phyloP scores from a whole-genome alignment of 1,139 yeast species.

The Suhomyces kunorum region DNA sequence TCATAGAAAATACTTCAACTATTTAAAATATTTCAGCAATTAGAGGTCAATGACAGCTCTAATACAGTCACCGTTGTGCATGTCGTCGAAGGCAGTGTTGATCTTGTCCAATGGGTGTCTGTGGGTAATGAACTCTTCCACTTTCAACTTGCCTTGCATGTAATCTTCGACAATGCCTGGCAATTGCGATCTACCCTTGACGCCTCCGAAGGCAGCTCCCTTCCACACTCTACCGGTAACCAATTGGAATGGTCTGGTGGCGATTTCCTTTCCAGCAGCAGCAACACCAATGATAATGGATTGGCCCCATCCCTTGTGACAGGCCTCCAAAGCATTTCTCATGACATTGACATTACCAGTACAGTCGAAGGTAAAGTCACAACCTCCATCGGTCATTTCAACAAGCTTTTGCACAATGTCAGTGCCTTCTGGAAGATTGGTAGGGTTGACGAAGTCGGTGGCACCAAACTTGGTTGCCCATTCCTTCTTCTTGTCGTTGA shows the following conservation, averaged over 20 bases:
- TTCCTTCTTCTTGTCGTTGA: conserved; percentile 77
- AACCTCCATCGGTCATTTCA: conserved; percentile 94
- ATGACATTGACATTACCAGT: conserved; percentile 94
- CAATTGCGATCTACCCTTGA: conserved; percentile 94
- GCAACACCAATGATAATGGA: conserved; percentile 96
- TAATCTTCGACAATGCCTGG: conserved; percentile 89
- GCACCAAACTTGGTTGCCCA: conserved; percentile 94
- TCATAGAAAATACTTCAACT: no score
- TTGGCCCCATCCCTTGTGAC: conserved; percentile 99
- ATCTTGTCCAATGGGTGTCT: conserved; percentile 75
- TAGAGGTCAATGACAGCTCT: conserved; percentile 77
- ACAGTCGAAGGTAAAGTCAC: conserved; percentile 95
- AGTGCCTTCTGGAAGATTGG: conserved; percentile 67
- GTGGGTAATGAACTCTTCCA: conserved; percentile 94
- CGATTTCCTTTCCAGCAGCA: conserved; percentile 94
- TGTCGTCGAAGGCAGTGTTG: conserved; percentile 88
- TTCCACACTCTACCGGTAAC: conserved; percentile 99
- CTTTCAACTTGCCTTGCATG: conserved; percentile 78
- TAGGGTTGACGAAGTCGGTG: conserved; percentile 89
- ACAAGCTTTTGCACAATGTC: conserved; percentile 81
- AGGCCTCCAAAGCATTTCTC: conserved; percentile 94
- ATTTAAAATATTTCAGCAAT: no score
- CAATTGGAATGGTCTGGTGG: conserved; percentile 97
- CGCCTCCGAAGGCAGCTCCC: conserved; percentile 98
- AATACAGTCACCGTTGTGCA: conserved; percentile 92